Base-by-base conservation (phyloP, 805 yeast genomes). In the Starmerella roubikii region DNA sequence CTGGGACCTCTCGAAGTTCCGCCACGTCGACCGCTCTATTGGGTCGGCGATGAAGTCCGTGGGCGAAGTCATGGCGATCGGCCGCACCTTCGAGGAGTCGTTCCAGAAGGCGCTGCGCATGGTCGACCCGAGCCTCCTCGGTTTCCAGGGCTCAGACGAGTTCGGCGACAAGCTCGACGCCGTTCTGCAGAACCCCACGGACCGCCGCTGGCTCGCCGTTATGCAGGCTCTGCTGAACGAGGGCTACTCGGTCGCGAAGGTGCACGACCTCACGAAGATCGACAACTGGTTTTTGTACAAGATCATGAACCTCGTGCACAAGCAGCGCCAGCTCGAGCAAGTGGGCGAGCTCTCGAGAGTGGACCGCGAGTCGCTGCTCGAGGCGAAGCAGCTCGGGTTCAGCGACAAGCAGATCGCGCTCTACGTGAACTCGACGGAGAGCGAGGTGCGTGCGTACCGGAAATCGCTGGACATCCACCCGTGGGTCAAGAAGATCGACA, bases 41-140 rank as follows among this genome's bases (percentile, higher is more conserved):
- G 94, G 95, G 34, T 82, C 94, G 9, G 76, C 96, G 32, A 88
- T 88, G 98, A 88, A 88, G 64, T 86, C 96, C 43, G 98, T 88
- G 40, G 98, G 98, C 61, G 98, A 88, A 65, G 98, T 88, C 43
- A 88, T 88, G 98, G 93, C 95, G 33, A 91, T 88, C 57, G 98
- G 98, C 57, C 78, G 98, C 66, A 88, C 77, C 48, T 88, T 88
- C 58, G 98, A 88, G 67, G 98, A 88, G 66, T 80, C 95, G 26
- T 78, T 88, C 71, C 96, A 91, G 68, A 88, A 88, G 69, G 97
- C 97, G 32, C 76, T 88, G 49, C 78, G 98, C 66, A 70, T 44
- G 36, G 85, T 93, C 30, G 98, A 91, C 59, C 88, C 91, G 60
- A 85, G 79, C 46, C 82, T 91, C 68, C 65, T 85, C 50, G 99